phyloP scores from a whole-genome alignment of 257 asterid species.

The Salvia miltiorrhiza region DNA sequence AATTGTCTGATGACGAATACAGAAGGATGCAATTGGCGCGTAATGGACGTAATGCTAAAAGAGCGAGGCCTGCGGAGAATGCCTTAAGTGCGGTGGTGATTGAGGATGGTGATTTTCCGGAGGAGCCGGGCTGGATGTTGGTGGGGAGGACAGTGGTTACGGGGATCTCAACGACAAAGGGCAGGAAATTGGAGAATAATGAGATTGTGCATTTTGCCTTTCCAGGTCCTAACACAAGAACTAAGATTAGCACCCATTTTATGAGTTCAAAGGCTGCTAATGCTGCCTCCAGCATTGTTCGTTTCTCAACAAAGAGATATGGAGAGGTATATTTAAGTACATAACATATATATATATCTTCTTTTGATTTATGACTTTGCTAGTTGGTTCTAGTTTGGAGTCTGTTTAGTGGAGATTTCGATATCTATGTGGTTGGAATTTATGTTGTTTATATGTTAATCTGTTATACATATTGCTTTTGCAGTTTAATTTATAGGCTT shows the following conservation, averaged over 20 bases:
- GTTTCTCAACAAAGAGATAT: constrained; percentile 73
- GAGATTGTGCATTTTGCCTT: constrained; percentile 80
- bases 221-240: constrained; percentile 32
- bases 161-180: constrained; percentile 78
- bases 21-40: constrained; percentile 17
- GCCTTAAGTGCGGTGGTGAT: constrained; percentile 48
- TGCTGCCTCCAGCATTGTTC: constrained; percentile 56
- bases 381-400: too few species aligned
- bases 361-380: not conserved
- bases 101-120: constrained; percentile 76
- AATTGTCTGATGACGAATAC: constrained; percentile 36
- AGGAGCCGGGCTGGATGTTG: constrained; percentile 73
- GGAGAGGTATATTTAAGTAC: constrained; percentile 56
- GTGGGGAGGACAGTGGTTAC: constrained; percentile 68
- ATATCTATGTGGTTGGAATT: too few species aligned
- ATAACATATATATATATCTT: not conserved
- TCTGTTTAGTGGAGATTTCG: too few species aligned
- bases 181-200: constrained; percentile 71
- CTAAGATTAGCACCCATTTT: constrained; percentile 27
- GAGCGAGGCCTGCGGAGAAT: constrained; percentile 28
- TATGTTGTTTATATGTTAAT: too few species aligned
- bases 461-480: too few species aligned
- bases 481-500: too few species aligned
- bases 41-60: constrained; percentile 15
- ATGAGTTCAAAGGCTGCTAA: constrained; percentile 44